Evolutionary conservation across 2,329 filamentous ascomycete genomes (phyloP), one percentile per base, ranked within the genome.

Genomic region (Penicillium sp.): DNA sequence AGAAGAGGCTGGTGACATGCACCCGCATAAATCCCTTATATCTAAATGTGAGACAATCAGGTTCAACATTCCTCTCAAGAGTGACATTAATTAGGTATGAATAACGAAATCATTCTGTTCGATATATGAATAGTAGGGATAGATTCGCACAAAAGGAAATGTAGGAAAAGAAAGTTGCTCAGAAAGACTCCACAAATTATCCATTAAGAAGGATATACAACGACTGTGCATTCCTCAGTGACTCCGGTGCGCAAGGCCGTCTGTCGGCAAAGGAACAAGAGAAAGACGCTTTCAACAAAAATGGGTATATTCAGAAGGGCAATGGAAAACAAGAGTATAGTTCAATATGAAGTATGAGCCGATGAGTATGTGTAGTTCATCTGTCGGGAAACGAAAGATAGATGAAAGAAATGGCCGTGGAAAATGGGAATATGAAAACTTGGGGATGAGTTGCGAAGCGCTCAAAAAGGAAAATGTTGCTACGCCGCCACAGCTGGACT

Each of bases 221-320:
- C 56, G 55, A 57, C 57, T 51, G 50, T 46, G 46, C 12, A 45
- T 47, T 52, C 24, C 30, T 48, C 30, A 37, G 33, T 24, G 39
- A 49, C 46, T 53, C 45, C 48, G 26, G 37, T 50, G 34, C 41
- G 48, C 40, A 39, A 43, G 26, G 20, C 5, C 32, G 42, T 36
- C 26, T 42, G 36, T 34, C n/a, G 33, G 46, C 30, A 24, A 21
- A 45, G 27, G 46, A 44, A 43, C n/a, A 9, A 41, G 23, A 34
- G 36, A 33, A 42, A 44, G 30, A 53, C 21, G 42, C 29, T 44
- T 44, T 46, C 40, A 49, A 51, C 32, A 54, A 59, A 55, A 55
- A 54, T 55, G 60, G 58, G 58, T 62, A 62, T 62, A 61, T 58
- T 46, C 44, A 56, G 36, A 52, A 44, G 44, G 37, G n/a, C n/a